These are phyloP conservation scores for Euryodendron excelsum DNA, from an alignment of 148 eudicot genomes.

Conservation along the genomic window DNA sequence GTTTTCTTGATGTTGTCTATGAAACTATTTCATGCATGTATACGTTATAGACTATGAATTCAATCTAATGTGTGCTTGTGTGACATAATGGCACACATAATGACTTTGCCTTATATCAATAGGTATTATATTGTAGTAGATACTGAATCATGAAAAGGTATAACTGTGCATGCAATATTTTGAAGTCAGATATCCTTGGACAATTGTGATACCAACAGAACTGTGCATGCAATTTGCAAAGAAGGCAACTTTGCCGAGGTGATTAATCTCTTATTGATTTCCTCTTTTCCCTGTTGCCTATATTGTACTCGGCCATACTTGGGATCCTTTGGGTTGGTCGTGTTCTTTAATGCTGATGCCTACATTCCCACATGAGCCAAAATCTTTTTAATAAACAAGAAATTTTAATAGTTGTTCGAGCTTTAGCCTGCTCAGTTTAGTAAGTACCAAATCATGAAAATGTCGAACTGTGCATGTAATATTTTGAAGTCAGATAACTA, in stretches of 20 bases:
- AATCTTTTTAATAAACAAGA: background rate
- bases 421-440: background rate
- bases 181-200: background rate
- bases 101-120: too few species aligned
- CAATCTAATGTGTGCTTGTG: too few species aligned
- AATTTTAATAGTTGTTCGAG: background rate
- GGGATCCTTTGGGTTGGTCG: constrained; percentile 13
- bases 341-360: constrained; percentile 13
- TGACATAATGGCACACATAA: too few species aligned
- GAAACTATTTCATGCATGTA: too few species aligned
- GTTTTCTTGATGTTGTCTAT: too few species aligned
- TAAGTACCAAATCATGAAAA: too few species aligned
- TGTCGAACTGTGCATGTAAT: too few species aligned
- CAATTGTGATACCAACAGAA: background rate
- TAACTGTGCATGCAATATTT: too few species aligned
- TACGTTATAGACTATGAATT: too few species aligned
- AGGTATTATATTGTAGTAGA: too few species aligned
- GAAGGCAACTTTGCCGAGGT: constrained; percentile 27
- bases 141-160: too few species aligned
- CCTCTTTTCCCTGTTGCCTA: constrained; percentile 51
- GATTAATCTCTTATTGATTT: constrained; percentile 25
- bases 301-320: constrained; percentile 14
- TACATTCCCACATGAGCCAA: background rate
- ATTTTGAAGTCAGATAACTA: background rate
- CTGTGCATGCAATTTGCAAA: background rate